A percentile compares a stretch with the other conserved stretches of the same genome.
These are phyloP conservation scores for Paecilomyces formosus DNA, from an alignment of 2,329 filamentous ascomycete species.

Conservation along the genomic window DNA sequence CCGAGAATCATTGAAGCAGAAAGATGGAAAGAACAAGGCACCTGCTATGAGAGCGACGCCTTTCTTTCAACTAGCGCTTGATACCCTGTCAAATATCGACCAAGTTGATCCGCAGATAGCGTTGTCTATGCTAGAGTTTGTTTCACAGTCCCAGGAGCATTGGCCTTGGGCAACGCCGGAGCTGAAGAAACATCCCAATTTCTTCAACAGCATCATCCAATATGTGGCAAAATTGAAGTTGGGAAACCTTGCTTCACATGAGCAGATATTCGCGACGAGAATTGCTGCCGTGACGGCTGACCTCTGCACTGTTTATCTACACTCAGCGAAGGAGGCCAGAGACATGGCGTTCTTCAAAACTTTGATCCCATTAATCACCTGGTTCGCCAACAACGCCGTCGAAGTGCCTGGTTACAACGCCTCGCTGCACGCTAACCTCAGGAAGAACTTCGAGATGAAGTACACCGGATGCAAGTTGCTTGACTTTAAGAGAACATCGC, in stretches of 20 bases:
- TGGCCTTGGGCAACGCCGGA: conserved; percentile 92
- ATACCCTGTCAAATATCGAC: conserved; percentile 59
- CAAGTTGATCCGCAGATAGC: conserved; percentile 58
- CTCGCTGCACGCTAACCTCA: conserved; percentile 78
- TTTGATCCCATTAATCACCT: conserved; percentile 67
- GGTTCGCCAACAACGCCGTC: conserved; percentile 71
- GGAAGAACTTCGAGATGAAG: conserved; percentile 72
- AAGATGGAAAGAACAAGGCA: conserved; percentile 40
- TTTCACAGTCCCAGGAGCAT: conserved; percentile 81
- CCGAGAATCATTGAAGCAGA: conserved; percentile 59
- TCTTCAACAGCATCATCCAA: conserved; percentile 63
- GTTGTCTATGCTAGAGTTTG: conserved; percentile 74
- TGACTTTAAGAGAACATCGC: conserved; percentile 69
- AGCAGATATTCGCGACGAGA: conserved; percentile 53
- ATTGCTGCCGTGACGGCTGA: conserved; percentile 80
- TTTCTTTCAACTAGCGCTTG: conserved; percentile 66
- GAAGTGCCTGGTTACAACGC: conserved; percentile 76
- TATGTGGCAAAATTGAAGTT: conserved; percentile 59
- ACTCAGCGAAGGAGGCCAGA: conserved; percentile 71
- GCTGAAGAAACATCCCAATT: conserved; percentile 63
- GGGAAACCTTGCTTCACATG: conserved; percentile 38
- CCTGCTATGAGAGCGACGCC: conserved; percentile 50
- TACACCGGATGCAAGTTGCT: conserved; percentile 67
- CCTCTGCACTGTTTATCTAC: conserved; percentile 83
- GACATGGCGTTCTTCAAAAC: conserved; percentile 61